Evolutionary conservation across 345 rosid genomes (phyloP).

Genomic region (Gossypium mustelinum): DNA sequence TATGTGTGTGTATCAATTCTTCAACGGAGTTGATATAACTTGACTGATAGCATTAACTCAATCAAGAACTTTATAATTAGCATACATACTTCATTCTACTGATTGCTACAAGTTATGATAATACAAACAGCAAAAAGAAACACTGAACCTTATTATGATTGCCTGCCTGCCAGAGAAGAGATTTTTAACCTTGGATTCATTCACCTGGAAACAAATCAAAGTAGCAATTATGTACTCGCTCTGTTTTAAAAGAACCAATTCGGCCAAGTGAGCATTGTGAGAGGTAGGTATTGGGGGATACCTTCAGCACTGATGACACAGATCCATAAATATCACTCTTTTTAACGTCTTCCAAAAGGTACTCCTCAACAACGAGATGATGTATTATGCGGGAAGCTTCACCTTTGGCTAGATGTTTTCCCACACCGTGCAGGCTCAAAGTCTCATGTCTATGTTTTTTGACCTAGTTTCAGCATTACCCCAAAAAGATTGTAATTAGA

Average conservation of each 20-base stretch:
- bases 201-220: constrained; percentile 56
- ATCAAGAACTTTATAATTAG: background rate
- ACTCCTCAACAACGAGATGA: constrained; percentile 78
- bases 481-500: constrained; percentile 6
- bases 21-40: background rate
- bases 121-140: background rate
- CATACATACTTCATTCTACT: background rate
- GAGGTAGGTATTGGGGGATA: constrained; percentile 24
- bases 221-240: background rate
- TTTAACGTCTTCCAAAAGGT: constrained; percentile 84
- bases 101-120: background rate
- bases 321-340: constrained; percentile 93
- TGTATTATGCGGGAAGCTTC: constrained; percentile 87
- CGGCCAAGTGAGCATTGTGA: background rate
- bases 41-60: background rate
- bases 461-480: constrained; percentile 47
- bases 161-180: constrained; percentile 51
- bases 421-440: constrained; percentile 86
- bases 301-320: constrained; percentile 91
- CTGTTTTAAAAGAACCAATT: background rate
- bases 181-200: constrained; percentile 54
- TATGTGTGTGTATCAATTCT: background rate
- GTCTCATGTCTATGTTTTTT: constrained; percentile 80
- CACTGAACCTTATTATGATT: constrained; percentile 57
- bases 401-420: constrained; percentile 71